Percentiles rank a stretch among this genome's conserved stretches.
These are phyloP conservation scores for Xylaria palmicola DNA, from an alignment of 495 filamentous ascomycete genomes.

Conservation along the genomic window DNA sequence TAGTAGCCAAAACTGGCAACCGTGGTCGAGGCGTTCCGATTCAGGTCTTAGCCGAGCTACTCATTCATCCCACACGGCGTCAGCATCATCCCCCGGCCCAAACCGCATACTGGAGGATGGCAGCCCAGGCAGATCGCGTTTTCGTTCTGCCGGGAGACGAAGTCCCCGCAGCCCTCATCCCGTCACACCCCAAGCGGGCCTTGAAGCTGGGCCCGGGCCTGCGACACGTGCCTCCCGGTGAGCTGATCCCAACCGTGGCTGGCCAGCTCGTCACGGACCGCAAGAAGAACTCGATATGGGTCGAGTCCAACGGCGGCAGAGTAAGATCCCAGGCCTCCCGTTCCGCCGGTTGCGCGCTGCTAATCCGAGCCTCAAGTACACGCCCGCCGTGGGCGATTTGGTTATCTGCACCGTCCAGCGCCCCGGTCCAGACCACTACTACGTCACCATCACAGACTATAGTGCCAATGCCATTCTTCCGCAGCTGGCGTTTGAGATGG, in stretches of 20 bases:
- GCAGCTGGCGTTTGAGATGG: conserved; percentile 86
- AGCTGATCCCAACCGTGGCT: conserved; percentile 72
- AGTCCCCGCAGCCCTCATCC: conserved; percentile 62
- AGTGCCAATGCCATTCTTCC: conserved; percentile 74
- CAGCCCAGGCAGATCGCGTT: conserved; percentile 40
- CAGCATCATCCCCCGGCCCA: background rate
- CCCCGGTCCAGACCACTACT: conserved; percentile 71
- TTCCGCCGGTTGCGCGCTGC: background rate
- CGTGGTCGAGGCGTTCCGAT: background rate
- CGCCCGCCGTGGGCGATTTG: conserved; percentile 72
- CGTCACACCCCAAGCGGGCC: conserved; percentile 61
- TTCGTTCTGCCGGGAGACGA: conserved; percentile 79
- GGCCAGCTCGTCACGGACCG: conserved; percentile 73
- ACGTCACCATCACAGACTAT: conserved; percentile 57
- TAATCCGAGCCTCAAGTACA: conserved; percentile 59
- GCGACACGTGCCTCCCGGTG: conserved; percentile 66
- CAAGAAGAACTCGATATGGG: conserved; percentile 76
- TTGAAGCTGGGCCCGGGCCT: conserved; percentile 86
- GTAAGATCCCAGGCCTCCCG: conserved; percentile 37
- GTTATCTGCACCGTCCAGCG: conserved; percentile 82
- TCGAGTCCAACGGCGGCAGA: conserved; percentile 66
- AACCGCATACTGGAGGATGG: conserved; percentile 33
- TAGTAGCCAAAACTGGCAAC: conserved; percentile 2
- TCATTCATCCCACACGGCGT: background rate
- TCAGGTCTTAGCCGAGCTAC: background rate